phyloP scores from a whole-genome alignment of 495 filamentous ascomycete species.

The Lophiostoma macrostomum region DNA sequence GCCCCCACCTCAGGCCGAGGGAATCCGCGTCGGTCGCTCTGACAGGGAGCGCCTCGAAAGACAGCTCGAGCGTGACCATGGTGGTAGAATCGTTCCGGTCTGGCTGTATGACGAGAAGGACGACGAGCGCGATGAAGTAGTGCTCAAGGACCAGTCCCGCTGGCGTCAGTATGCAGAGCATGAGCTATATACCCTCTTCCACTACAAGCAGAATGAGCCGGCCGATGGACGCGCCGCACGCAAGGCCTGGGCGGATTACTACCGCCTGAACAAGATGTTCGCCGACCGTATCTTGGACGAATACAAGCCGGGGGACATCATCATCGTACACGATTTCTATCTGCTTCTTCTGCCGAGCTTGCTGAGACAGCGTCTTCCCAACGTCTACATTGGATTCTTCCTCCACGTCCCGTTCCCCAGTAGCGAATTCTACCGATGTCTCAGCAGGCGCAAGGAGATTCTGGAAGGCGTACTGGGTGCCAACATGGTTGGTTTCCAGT shows the following conservation, averaged over 20 bases:
- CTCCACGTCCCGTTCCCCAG: conserved; percentile 91
- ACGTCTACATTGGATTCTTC: conserved; percentile 87
- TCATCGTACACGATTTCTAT: conserved; percentile 90
- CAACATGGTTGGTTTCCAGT: conserved; percentile 91
- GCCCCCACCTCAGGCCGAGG: conserved; percentile 58
- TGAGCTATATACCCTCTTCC: conserved; percentile 83
- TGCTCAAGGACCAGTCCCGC: conserved; percentile 70
- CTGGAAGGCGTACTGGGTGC: conserved; percentile 82
- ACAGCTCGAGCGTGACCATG: conserved; percentile 64
- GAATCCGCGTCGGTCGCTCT: conserved; percentile 58
- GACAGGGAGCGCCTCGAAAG: conserved; percentile 68
- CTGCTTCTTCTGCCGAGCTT: conserved; percentile 81
- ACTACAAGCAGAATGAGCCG: conserved; percentile 89
- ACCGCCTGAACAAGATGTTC: conserved; percentile 80
- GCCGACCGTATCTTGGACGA: conserved; percentile 78
- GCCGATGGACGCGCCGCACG: conserved; percentile 76
- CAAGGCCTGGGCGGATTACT: conserved; percentile 86
- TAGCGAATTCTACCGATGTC: conserved; percentile 85
- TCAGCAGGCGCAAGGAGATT: conserved; percentile 80
- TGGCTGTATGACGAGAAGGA: conserved; percentile 76
- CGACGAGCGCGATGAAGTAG: conserved; percentile 57
- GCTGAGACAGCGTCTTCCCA: conserved; percentile 74
- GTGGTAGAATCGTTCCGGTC: conserved; percentile 71
- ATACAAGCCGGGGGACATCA: conserved; percentile 86
- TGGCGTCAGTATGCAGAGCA: conserved; percentile 89